Percentiles rank a stretch among this genome's conserved stretches.
Conservation (phyloP, 352 stramenopile species). For the Phytophthora meadii region DNA sequence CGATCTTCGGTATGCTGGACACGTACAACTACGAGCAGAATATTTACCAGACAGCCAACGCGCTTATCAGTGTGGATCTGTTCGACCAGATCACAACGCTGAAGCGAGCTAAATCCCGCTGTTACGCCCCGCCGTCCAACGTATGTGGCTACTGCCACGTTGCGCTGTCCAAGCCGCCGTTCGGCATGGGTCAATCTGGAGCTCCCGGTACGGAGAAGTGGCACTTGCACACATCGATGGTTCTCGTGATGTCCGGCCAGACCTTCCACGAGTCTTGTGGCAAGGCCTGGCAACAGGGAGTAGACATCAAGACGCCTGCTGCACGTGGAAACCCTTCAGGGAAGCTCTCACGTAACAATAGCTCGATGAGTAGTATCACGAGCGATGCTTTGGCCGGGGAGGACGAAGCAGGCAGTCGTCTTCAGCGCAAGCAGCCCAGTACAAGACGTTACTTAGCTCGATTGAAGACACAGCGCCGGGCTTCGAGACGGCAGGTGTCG, state of each 20-base stretch:
- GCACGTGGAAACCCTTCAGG: conserved; percentile 26
- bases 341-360: conserved; percentile 53
- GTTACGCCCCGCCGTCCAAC: conserved; percentile 78
- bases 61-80: conserved; percentile 83
- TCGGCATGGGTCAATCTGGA: conserved; percentile 84
- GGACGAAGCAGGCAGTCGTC: conserved; percentile 58
- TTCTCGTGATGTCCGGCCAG: conserved; percentile 79
- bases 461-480: conserved; percentile 76
- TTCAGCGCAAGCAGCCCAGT: conserved; percentile 82
- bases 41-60: conserved; percentile 89
- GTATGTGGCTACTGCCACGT: conserved; percentile 85
- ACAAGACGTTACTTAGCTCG: conserved; percentile 82
- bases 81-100: conserved; percentile 87
- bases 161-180: conserved; percentile 80
- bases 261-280: conserved; percentile 89
- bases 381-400: conserved; percentile 41
- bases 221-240: conserved; percentile 86
- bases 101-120: conserved; percentile 75
- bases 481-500: conserved; percentile 65
- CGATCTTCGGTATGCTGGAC: conserved; percentile 94
- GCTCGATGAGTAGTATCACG: conserved; percentile 46
- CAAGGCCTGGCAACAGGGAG: conserved; percentile 84
- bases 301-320: conserved; percentile 62
- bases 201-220: conserved; percentile 76
- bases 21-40: conserved; percentile 93